phyloP scores from a whole-genome alignment of 768 basidiomycete species.

The Mycena amicta region DNA sequence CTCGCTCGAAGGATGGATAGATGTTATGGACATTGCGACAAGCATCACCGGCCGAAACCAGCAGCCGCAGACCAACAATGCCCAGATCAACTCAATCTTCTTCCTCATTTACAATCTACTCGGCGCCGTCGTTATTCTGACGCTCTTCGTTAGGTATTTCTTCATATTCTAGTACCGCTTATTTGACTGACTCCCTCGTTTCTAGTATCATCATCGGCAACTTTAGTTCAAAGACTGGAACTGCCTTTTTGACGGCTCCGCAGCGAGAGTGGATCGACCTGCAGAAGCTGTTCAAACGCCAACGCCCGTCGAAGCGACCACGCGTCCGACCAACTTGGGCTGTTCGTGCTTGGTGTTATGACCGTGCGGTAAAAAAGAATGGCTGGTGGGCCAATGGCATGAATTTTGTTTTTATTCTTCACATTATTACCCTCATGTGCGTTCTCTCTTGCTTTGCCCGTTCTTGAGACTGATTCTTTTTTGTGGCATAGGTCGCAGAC shows the following conservation, averaged over 20 bases:
- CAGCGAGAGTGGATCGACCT: slow-evolving; percentile 96
- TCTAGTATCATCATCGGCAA: slow-evolving; percentile 92
- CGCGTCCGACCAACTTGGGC: slow-evolving; percentile 52
- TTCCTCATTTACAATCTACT: slow-evolving; percentile 90
- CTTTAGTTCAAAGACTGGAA: slow-evolving; percentile 85
- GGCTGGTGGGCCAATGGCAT: slow-evolving; percentile 89
- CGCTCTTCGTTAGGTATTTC: slow-evolving; percentile 84
- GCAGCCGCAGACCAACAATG: slow-evolving; percentile 73
- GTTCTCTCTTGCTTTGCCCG: slow-evolving; percentile 29
- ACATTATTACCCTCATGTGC: slow-evolving; percentile 83
- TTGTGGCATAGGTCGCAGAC: slow-evolving; percentile 91
- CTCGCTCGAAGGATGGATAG: slow-evolving; percentile 95
- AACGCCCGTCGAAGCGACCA: slow-evolving; percentile 85
- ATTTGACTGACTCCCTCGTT: slow-evolving; percentile 7
- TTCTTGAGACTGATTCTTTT: slow-evolving; percentile 1
- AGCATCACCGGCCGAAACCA: slow-evolving; percentile 68
- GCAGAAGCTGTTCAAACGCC: slow-evolving; percentile 83
- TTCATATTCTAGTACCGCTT: slow-evolving; percentile 10
- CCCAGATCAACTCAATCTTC: slow-evolving; percentile 86
- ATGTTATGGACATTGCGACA: slow-evolving; percentile 83
- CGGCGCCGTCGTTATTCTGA: slow-evolving; percentile 87
- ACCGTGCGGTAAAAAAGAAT: slow-evolving; percentile 87
- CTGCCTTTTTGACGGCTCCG: slow-evolving; percentile 80
- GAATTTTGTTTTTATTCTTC: slow-evolving; percentile 77
- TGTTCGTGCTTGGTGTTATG: slow-evolving; percentile 85